Evolutionary conservation across 2,329 filamentous ascomycete species (phyloP).

Genomic region (Dactylonectria estremocensis): DNA sequence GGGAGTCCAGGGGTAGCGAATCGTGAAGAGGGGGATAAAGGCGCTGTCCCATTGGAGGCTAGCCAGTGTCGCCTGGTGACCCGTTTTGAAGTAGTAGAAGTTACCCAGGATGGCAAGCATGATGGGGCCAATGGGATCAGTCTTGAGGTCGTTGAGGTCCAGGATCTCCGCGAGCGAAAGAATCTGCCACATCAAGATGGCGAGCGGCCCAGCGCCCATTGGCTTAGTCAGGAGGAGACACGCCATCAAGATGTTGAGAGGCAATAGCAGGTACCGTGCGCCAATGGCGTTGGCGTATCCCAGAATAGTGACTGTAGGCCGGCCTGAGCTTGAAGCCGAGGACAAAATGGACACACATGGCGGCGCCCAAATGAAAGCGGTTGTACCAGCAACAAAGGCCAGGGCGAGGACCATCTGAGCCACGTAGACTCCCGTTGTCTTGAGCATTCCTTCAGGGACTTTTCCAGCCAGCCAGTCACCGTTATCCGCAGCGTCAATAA

Average conservation of each 20-base stretch:
- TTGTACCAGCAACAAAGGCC: conserved; percentile 86
- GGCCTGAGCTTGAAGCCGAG: conserved; percentile 59
- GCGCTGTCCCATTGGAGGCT: conserved; percentile 97
- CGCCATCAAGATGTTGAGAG: conserved; percentile 83
- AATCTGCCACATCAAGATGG: conserved; percentile 88
- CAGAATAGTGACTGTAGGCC: conserved; percentile 80
- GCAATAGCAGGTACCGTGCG: conserved; percentile 87
- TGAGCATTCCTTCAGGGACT: conserved; percentile 74
- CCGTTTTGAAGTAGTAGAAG: conserved; percentile 98
- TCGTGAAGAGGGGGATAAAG: conserved; percentile 87
- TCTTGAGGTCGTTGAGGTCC: conserved; percentile 72
- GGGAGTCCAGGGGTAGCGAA: conserved; percentile 92
- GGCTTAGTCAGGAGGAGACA: conserved; percentile 91
- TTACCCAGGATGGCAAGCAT: conserved; percentile 90
- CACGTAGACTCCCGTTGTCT: conserved; percentile 81
- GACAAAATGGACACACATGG: conserved; percentile 84
- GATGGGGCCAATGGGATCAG: conserved; percentile 84
- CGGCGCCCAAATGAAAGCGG: conserved; percentile 88
- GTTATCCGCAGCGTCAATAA: conserved; percentile 90
- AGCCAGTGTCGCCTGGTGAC: conserved; percentile 89
- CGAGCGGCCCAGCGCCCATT: conserved; percentile 90
- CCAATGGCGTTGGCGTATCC: conserved; percentile 96
- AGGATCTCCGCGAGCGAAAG: conserved; percentile 81
- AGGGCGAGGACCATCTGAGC: conserved; percentile 87
- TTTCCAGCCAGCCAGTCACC: conserved; percentile 79